phyloP scores from a whole-genome alignment of 805 yeast genomes.

The Sugiyamaella boreocaroliniensis region DNA sequence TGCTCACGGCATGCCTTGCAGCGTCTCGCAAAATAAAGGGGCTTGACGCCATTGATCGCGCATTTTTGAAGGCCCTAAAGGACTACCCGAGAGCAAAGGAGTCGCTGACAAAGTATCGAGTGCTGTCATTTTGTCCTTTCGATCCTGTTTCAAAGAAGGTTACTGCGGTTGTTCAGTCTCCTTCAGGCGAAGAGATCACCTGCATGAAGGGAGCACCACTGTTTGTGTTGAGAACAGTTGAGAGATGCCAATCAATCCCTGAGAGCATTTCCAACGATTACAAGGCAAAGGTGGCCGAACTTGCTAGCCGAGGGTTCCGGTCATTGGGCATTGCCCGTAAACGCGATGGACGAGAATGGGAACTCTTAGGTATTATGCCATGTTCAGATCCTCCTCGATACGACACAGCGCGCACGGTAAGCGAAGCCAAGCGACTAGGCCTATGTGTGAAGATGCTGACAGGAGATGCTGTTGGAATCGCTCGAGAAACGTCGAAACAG shows the following conservation, averaged over 20 bases:
- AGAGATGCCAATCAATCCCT: constrained; percentile 94
- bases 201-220: constrained; percentile 99
- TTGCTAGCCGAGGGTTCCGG: constrained; percentile 97
- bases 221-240: constrained; percentile 92
- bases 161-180: constrained; percentile 90
- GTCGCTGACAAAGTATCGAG: constrained; percentile 90
- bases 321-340: constrained; percentile 98
- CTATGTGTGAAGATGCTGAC: constrained; percentile 95
- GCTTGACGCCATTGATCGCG: constrained; percentile 95
- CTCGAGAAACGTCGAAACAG: constrained; percentile 97
- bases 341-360: constrained; percentile 99
- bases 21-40: constrained; percentile 98
- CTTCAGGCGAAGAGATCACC: constrained; percentile 88
- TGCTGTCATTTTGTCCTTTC: constrained; percentile 92
- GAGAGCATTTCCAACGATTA: constrained; percentile 90
- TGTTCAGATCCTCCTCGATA: constrained; percentile 99
- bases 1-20: constrained; percentile 97
- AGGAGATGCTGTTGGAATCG: constrained; percentile 99
- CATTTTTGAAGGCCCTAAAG: constrained; percentile 87
- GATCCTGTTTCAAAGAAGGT: constrained; percentile 98
- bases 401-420: constrained; percentile 91
- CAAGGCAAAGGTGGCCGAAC: constrained; percentile 95
- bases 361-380: constrained; percentile 95
- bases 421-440: constrained; percentile 87
- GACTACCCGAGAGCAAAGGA: constrained; percentile 87